phyloP scores from a whole-genome alignment of 768 basidiomycete species.

The Termitomyces sp. region DNA sequence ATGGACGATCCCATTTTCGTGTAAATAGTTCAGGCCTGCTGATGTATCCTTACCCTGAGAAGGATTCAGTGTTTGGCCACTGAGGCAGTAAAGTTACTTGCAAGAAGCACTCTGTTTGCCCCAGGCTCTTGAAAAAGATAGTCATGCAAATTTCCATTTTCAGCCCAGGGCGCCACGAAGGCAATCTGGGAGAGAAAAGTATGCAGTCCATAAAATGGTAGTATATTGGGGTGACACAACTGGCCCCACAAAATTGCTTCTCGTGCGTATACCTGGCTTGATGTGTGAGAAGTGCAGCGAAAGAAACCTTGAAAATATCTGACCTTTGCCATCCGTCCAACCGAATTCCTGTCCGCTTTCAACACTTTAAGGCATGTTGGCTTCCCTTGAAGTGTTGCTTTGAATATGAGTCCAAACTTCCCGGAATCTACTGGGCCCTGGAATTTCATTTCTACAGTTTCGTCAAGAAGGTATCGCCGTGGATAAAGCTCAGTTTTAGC shows the following conservation, averaged over 20 bases:
- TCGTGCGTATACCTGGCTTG: slow-evolving; percentile 4
- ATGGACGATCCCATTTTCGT: too few species aligned
- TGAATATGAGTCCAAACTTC: background rate
- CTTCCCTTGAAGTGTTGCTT: background rate
- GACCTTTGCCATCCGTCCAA: background rate
- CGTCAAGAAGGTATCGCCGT: background rate
- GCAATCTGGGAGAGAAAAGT: slow-evolving; percentile 15
- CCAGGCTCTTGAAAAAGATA: slow-evolving; percentile 22
- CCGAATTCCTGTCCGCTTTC: background rate
- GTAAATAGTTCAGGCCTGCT: slow-evolving; percentile 18
- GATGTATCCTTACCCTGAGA: slow-evolving; percentile 17
- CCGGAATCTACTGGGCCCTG: background rate
- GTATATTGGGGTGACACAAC: slow-evolving; percentile 22
- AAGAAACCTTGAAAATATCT: background rate
- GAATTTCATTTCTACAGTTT: background rate
- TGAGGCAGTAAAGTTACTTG: slow-evolving; percentile 10
- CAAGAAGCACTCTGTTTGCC: slow-evolving; percentile 23
- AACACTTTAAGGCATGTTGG: slow-evolving; percentile 6
- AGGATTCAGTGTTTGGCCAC: background rate
- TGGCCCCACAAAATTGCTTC: slow-evolving; percentile 23
- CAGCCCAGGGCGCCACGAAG: slow-evolving; percentile 28
- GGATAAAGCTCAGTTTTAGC: slow-evolving; percentile 7
- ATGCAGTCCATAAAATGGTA: slow-evolving; percentile 26
- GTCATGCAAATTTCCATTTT: slow-evolving; percentile 18
- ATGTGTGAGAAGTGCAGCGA: background rate